These are phyloP conservation scores for Hanseniaspora guilliermondii DNA, from an alignment of 805 yeast genomes.

Conservation along the genomic window DNA sequence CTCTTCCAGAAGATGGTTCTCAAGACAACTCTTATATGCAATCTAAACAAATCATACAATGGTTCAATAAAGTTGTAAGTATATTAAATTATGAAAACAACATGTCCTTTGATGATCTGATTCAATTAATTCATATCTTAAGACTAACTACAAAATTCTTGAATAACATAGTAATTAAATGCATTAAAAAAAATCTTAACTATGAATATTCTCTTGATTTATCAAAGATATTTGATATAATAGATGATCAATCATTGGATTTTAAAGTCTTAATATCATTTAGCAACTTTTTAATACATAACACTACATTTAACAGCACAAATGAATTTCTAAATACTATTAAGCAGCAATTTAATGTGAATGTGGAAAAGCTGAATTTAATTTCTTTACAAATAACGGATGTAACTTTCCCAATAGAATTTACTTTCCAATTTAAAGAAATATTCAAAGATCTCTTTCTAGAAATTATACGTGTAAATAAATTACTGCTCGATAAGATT, in stretches of 20 bases:
- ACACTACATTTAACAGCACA: background rate
- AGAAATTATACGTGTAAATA: background rate
- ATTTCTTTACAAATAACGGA: background rate
- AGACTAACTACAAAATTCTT: background rate
- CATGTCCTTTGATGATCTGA: background rate
- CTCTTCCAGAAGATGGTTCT: background rate
- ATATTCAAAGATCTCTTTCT: background rate
- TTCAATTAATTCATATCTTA: background rate
- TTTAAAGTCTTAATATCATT: background rate
- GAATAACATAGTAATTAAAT: background rate
- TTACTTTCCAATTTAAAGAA: background rate
- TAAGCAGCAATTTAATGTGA: background rate
- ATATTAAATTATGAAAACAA: background rate
- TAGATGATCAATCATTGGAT: background rate
- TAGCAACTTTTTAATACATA: background rate
- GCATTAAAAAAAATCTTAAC: background rate
- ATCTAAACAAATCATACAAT: background rate
- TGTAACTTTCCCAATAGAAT: background rate
- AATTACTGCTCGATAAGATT: background rate
- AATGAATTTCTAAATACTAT: background rate
- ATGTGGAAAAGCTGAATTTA: background rate
- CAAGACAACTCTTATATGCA: background rate
- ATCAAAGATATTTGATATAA: background rate
- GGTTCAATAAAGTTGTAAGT: background rate
- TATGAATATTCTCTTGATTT: background rate